Evolutionary conservation across 2,329 filamentous ascomycete genomes (phyloP).

Genomic region (Sarocladium brachiariae): DNA sequence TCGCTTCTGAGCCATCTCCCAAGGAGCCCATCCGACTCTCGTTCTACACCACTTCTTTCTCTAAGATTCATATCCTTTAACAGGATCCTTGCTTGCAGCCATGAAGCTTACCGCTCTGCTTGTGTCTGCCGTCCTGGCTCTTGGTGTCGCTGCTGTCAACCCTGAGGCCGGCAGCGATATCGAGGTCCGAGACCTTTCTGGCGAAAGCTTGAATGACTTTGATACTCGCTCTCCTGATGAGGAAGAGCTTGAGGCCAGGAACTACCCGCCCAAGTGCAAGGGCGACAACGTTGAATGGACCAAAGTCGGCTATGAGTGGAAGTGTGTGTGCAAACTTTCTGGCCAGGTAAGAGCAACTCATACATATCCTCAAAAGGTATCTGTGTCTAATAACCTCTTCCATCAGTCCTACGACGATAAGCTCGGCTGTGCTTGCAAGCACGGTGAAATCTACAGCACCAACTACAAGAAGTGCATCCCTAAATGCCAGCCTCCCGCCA

Average conservation of each 20-base stretch:
- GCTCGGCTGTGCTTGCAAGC: not conserved
- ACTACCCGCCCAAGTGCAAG: not conserved
- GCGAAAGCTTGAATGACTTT: constrained; percentile 4
- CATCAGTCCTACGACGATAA: not conserved
- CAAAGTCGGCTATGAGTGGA: not conserved
- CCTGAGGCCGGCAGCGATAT: constrained; percentile 5
- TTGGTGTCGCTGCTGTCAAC: not conserved
- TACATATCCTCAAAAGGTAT: too few relatives aligned
- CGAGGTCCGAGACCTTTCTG: constrained; percentile 4
- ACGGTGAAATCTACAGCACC: not conserved
- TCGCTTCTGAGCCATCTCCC: not conserved
- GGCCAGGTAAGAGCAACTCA: not conserved
- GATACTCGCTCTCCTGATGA: not conserved
- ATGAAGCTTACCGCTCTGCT: constrained; percentile 3
- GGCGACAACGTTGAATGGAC: not conserved
- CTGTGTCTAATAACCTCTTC: too few relatives aligned
- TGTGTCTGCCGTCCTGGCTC: constrained; percentile 1
- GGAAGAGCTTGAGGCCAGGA: constrained; percentile 2
- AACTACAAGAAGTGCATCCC: constrained; percentile 2
- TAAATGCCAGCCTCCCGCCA: not conserved
- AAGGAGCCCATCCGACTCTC: not conserved
- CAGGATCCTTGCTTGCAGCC: not conserved
- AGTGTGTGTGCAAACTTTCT: not conserved
- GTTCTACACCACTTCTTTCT: not conserved
- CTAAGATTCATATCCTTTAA: not conserved